Evolutionary conservation across 768 basidiomycete genomes (phyloP).

Genomic region (Dentipellis fragilis): DNA sequence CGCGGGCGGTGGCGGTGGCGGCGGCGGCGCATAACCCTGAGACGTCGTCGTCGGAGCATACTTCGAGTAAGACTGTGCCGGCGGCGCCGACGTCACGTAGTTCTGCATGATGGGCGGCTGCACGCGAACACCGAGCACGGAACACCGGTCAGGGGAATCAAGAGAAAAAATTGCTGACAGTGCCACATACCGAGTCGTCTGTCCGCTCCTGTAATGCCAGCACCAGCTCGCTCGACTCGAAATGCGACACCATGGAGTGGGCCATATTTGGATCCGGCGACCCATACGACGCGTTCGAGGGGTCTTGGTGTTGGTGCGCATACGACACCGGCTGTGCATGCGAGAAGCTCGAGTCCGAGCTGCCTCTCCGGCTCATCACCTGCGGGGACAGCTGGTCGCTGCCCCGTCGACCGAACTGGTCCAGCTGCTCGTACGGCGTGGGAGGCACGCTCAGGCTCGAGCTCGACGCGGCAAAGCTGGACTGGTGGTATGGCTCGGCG

Average conservation of each 20-base stretch:
- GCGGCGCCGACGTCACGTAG: background rate
- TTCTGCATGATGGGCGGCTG: background rate
- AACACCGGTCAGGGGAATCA: too few species aligned
- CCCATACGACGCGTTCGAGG: background rate
- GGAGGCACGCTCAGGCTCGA: slow-evolving; percentile 11
- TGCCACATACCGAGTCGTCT: background rate
- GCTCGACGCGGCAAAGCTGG: slow-evolving; percentile 10
- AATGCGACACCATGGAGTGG: background rate
- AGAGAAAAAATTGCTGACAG: too few species aligned
- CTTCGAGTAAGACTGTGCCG: background rate
- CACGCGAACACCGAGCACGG: background rate
- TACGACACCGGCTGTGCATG: background rate
- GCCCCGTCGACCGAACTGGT: slow-evolving; percentile 5
- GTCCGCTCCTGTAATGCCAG: background rate
- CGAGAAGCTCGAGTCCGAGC: background rate
- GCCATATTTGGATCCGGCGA: background rate
- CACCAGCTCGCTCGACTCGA: background rate
- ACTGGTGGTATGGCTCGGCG: background rate
- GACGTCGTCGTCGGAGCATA: too few species aligned
- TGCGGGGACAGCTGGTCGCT: background rate
- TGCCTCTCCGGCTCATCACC: background rate
- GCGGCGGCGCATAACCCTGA: too few species aligned
- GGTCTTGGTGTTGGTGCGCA: background rate
- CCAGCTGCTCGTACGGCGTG: slow-evolving; percentile 8
- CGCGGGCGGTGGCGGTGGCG: background rate